Evolutionary conservation across 2,329 filamentous ascomycete genomes (phyloP).

Genomic region (Exophiala sp.): DNA sequence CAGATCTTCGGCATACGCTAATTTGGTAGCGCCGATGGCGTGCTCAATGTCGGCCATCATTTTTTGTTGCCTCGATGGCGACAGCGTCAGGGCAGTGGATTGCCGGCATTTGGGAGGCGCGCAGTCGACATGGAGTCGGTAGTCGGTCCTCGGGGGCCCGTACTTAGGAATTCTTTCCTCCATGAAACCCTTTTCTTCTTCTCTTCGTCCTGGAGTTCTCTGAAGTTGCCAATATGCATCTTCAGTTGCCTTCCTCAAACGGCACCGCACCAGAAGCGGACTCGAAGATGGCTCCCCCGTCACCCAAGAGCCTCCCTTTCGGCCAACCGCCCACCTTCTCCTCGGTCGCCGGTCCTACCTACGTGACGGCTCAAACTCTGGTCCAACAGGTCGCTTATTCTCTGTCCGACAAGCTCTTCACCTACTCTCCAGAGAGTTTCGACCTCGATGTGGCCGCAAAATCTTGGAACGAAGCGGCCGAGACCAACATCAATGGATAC

Average conservation of each 20-base stretch:
- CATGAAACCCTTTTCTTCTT: conserved; percentile 6
- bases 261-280: conserved; percentile 28
- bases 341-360: conserved; percentile 76
- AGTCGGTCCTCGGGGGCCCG: conserved; percentile 9
- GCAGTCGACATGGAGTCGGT: conserved; percentile 8
- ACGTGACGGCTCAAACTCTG: conserved; percentile 85
- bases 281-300: conserved; percentile 24
- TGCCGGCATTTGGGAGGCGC: not conserved
- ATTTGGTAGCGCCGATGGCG: conserved; percentile 3
- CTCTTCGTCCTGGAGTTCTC: conserved; percentile 5
- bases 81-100: not conserved
- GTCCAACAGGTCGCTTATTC: conserved; percentile 95
- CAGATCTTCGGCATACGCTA: not conserved
- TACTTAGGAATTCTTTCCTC: conserved; percentile 7
- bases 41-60: not conserved
- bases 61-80: not conserved
- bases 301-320: conserved; percentile 41
- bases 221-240: conserved; percentile 30
- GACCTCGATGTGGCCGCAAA: conserved; percentile 79
- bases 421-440: conserved; percentile 90
- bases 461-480: conserved; percentile 63
- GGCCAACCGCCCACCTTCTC: conserved; percentile 48
- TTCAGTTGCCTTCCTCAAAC: conserved; percentile 32
- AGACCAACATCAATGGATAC: conserved; percentile 77
- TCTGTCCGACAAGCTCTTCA: conserved; percentile 94